Base-by-base conservation (phyloP, 352 stramenopile species). In the Phytophthora aleatoria region DNA sequence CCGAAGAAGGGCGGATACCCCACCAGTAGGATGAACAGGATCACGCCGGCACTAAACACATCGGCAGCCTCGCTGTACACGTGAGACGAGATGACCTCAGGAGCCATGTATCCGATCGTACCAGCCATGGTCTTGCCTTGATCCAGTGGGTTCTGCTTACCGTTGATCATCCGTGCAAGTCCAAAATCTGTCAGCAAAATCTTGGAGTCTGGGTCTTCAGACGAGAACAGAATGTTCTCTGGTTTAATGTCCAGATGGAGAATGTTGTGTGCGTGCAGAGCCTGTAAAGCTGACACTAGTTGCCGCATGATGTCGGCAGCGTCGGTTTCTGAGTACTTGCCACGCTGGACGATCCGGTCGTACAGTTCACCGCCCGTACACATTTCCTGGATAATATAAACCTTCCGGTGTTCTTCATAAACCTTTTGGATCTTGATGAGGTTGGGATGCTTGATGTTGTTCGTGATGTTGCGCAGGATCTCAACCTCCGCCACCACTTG, bases 361-460 rank as follows among this genome's bases (percentile, higher is more conserved):
- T 91, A 93, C 5, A 93, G 79, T 59, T 93, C 84, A 10, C 84
- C 83, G 24, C 85, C 85, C 15, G 76, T 72, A 50, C 83, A 93
- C 27, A 91, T 54, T n/a, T 91, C 78, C 47, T 91, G 71, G 38
- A 90, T 89, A 49, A 93, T 83, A 68, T 91, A 87, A 16, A 94
- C 81, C 66, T 94, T 91, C 42, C 86, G 74, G 5, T 90, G 77
- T 60, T 94, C 83, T 59, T 94, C 83, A 64, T 92, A 94, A 4
- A 92, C 85, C 58, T 92, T 92, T 75, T 90, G 69, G 64, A 94
- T 92, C 52, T 71, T 79, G 47, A 94, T 81, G 39, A 94, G 71
- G 69, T 92, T 91, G 9, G 76, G 77, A 61, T 94, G 81, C 39
- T 81, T 78, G 67, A 91, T 92, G 50, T 86, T 79, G 67, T 91